These are phyloP conservation scores for Metarhizium anisopliae DNA, from an alignment of 2,329 filamentous ascomycete genomes.

Conservation along the genomic window DNA sequence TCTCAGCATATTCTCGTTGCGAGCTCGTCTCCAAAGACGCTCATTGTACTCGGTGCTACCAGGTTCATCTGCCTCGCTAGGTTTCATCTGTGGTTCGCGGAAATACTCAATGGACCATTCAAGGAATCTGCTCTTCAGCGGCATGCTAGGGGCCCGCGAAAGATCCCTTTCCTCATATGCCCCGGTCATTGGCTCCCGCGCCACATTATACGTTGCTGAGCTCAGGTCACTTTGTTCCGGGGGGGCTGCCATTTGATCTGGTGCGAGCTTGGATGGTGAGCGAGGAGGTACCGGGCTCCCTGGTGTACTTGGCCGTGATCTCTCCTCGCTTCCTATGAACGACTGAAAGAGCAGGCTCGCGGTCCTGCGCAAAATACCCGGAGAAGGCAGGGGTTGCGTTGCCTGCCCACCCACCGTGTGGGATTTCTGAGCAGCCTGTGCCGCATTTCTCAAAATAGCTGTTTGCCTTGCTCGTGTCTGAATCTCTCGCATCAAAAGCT, in stretches of 20 bases:
- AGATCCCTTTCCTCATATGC: conserved; percentile 58
- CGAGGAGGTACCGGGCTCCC: conserved; percentile 17
- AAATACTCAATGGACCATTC: conserved; percentile 98
- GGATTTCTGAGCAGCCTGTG: conserved; percentile 33
- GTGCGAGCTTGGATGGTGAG: conserved; percentile 26
- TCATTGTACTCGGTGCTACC: conserved; percentile 96
- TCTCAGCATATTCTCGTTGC: conserved; percentile 85
- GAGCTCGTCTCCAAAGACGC: conserved; percentile 80
- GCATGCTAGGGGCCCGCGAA: conserved; percentile 53
- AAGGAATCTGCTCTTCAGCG: conserved; percentile 74
- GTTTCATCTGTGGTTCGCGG: conserved; percentile 96
- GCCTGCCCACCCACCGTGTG: conserved; percentile 28
- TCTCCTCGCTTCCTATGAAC: conserved; percentile 43
- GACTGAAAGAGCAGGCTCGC: conserved; percentile 55
- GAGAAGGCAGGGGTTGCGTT: conserved; percentile 40
- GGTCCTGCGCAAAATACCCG: conserved; percentile 52
- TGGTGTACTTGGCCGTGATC: conserved; percentile 23
- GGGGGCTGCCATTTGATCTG: conserved; percentile 40
- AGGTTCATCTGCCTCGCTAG: conserved; percentile 89
- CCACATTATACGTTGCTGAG: conserved; percentile 64
- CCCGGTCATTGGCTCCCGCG: conserved; percentile 70
- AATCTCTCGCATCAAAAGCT: conserved; percentile 67
- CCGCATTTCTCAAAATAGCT: conserved; percentile 32
- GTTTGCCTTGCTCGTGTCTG: conserved; percentile 39
- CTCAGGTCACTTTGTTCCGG: conserved; percentile 68